phyloP scores from a whole-genome alignment of 2,329 filamentous ascomycete species.

The Penicillium olsonii region DNA sequence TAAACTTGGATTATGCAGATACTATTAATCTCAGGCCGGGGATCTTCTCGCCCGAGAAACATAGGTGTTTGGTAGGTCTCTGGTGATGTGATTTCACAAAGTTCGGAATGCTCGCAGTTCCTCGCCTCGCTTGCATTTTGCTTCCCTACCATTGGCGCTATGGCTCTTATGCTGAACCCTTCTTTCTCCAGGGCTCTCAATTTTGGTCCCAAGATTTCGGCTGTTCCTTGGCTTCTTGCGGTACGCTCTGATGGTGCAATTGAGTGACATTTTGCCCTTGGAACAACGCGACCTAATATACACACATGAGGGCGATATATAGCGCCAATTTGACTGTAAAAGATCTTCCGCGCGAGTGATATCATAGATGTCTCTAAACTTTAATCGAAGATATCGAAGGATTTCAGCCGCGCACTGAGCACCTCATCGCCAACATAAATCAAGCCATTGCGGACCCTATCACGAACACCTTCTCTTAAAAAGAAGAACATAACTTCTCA shows the following conservation, averaged over 20 bases:
- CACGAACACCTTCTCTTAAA: conserved; percentile 4
- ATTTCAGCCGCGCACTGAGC: conserved; percentile 8
- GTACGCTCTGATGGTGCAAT: too few species aligned
- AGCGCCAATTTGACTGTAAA: too few species aligned
- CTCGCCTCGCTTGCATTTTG: neutral
- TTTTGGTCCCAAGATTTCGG: too few species aligned
- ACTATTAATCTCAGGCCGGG: neutral
- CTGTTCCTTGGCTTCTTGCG: too few species aligned
- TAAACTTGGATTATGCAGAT: conserved; percentile 5
- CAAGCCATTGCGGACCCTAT: conserved; percentile 19
- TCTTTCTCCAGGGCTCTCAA: too few species aligned
- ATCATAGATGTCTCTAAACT: conserved; percentile 9
- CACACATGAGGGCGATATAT: too few species aligned
- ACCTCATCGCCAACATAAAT: conserved; percentile 23
- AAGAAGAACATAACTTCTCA: neutral
- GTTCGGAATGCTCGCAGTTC: neutral
- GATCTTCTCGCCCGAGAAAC: neutral
- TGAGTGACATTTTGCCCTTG: too few species aligned
- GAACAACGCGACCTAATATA: too few species aligned
- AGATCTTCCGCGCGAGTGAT: neutral
- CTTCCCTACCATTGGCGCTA: neutral
- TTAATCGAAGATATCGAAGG: conserved; percentile 1
- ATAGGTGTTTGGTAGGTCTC: neutral
- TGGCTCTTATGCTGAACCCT: too few species aligned
- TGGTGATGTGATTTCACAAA: neutral